Evolutionary conservation across 768 basidiomycete genomes (phyloP), one percentile per base, ranked within the genome.

Genomic region (Kwoniella europaea): DNA sequence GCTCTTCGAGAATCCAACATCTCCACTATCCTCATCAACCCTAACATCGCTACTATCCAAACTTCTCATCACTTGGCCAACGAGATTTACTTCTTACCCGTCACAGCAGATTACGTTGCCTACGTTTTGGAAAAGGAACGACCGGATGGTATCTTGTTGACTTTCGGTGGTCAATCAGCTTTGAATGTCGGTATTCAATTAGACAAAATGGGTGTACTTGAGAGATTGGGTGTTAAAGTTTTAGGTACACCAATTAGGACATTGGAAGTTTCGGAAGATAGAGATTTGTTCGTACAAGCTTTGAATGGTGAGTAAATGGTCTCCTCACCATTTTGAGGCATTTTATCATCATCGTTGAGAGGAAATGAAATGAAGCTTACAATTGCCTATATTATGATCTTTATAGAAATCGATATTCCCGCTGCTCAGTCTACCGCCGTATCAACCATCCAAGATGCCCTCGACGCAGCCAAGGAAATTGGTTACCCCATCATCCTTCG

Each of bases 31-130:
- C 90, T 99, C 73, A 93, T 99, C 84, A 99, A 98, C 84, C 97
- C 97, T 58, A 98, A 99, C 82, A 98, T 98, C 74, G 96, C 97
- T 54, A 98, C 97, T 41, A 98, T 96, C 91, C 97, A 99, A 85
- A 98, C 97, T 1, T 98, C 95, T 9, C 97, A 99, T 82, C 90
- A 98, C 83, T 87, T 99, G 73, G 97, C 97, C 35, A 91, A 91
- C 1, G 93, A 98, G 83, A 94, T 98, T 76, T 99, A 98, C 86
- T 99, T 98, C 86, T 85, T 99, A 44, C 97, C 97, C 58, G 89
- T 99, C 79, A 98, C 97, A 0, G 85, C 92, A 63, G 97, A 98
- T 84, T 98, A 98, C 84, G 97, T 99, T 73, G 96, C 97, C 72
- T 98, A 98, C 81, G 94, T 99, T 29, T 87, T 98, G 83, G 97